These are phyloP conservation scores for Pseudocohnilembus persalinus DNA, from an alignment of 169 alveolate species.

Conservation along the genomic window DNA sequence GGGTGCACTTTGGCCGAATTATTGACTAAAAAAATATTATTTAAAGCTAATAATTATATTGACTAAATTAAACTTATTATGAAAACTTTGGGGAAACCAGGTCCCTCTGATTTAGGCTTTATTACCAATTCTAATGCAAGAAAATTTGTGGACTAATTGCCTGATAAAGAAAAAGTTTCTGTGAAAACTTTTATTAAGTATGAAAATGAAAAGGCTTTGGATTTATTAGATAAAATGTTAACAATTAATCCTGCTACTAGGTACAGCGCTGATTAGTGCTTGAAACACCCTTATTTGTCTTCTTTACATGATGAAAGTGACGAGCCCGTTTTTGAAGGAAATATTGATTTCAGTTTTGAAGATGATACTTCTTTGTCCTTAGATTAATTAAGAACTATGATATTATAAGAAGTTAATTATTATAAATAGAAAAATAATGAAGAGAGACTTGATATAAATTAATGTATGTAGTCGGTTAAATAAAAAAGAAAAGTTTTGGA, in stretches of 20 bases:
- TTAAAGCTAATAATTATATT: constrained; percentile 73
- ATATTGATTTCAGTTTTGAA: constrained; percentile 50
- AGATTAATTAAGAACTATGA: constrained; percentile 26
- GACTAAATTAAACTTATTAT: constrained; percentile 66
- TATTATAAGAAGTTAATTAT: constrained; percentile 52
- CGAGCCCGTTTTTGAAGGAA: constrained; percentile 55
- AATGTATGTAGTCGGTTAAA: neutral
- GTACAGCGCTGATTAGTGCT: constrained; percentile 94
- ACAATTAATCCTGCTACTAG: constrained; percentile 94
- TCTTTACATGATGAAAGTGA: constrained; percentile 54
- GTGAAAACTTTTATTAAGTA: constrained; percentile 38
- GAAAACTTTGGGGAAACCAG: constrained; percentile 66
- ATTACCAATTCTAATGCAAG: constrained; percentile 65
- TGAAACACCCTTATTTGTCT: constrained; percentile 88
- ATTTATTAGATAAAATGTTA: constrained; percentile 91
- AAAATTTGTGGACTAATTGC: constrained; percentile 52
- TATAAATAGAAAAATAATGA: constrained; percentile 23
- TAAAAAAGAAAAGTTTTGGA: neutral
- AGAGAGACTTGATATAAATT: neutral
- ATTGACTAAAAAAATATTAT: constrained; percentile 57
- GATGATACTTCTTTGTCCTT: constrained; percentile 41
- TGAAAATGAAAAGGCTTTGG: constrained; percentile 83
- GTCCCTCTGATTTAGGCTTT: constrained; percentile 46
- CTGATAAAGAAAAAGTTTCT: constrained; percentile 41
- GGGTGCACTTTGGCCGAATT: constrained; percentile 82